Percentiles rank a stretch among this genome's conserved stretches.
Evolutionary conservation across 495 filamentous ascomycete species (phyloP).

Genomic region (Penicillium cinerascens): DNA sequence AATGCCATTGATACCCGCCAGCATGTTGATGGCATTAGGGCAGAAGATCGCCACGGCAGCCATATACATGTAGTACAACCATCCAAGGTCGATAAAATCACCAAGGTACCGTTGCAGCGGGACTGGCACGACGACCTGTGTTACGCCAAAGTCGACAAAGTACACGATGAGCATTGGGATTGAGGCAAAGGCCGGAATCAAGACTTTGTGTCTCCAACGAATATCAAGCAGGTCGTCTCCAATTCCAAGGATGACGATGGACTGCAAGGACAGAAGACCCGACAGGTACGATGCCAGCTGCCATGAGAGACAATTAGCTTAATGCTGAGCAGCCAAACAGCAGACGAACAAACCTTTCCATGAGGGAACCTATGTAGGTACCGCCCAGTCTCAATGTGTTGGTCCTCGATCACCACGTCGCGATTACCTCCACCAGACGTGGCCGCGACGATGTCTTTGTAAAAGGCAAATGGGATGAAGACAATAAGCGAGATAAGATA

Average conservation of each 20-base stretch:
- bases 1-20: slow-evolving; percentile 95
- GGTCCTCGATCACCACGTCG: slow-evolving; percentile 67
- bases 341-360: slow-evolving; percentile 62
- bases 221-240: slow-evolving; percentile 98
- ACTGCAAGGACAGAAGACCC: slow-evolving; percentile 86
- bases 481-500: slow-evolving; percentile 83
- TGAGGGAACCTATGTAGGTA: slow-evolving; percentile 90
- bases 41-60: slow-evolving; percentile 90
- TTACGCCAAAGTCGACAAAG: slow-evolving; percentile 97
- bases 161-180: slow-evolving; percentile 96
- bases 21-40: slow-evolving; percentile 97
- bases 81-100: slow-evolving; percentile 76
- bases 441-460: slow-evolving; percentile 94
- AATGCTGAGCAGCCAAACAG: not conserved
- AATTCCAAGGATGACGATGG: slow-evolving; percentile 83
- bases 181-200: slow-evolving; percentile 91
- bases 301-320: not conserved
- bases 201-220: slow-evolving; percentile 96
- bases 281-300: slow-evolving; percentile 95
- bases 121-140: slow-evolving; percentile 84
- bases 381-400: slow-evolving; percentile 70
- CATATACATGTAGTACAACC: slow-evolving; percentile 96
- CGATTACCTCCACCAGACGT: slow-evolving; percentile 92
- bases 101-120: slow-evolving; percentile 81
- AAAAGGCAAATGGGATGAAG: slow-evolving; percentile 96